phyloP scores from a whole-genome alignment of 176 grass and related monocot species.

The Oryza officinalis region DNA sequence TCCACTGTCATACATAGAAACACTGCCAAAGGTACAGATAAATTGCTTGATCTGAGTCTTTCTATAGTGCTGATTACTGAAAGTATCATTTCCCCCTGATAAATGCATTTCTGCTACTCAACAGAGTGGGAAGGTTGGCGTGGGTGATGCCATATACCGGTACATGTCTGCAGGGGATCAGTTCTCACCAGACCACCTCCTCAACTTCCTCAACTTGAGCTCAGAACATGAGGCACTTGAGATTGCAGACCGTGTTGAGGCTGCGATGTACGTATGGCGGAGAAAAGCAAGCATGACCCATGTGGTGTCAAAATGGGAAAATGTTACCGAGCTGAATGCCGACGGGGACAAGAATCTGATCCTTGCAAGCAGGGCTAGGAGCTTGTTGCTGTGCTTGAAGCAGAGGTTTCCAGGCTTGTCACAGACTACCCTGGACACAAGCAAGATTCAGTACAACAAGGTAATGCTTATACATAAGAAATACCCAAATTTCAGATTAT shows the following conservation, averaged over 20 bases:
- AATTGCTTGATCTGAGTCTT: neutral
- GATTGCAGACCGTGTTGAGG: conserved; percentile 82
- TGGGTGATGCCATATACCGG: conserved; percentile 70
- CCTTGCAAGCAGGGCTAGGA: conserved; percentile 74
- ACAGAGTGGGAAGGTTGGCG: conserved; percentile 73
- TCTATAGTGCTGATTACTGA: no score
- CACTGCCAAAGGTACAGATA: conserved; percentile 76
- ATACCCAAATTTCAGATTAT: neutral
- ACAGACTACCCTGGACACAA: conserved; percentile 84
- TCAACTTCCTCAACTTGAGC: conserved; percentile 67
- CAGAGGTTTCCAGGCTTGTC: conserved; percentile 87
- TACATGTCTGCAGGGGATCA: conserved; percentile 79
- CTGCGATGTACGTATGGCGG: conserved; percentile 72
- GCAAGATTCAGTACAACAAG: conserved; percentile 98
- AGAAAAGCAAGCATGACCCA: conserved; percentile 60
- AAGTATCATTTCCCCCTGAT: neutral
- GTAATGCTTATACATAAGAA: conserved; percentile 43
- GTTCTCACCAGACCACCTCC: conserved; percentile 80
- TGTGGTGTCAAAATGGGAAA: conserved; percentile 73
- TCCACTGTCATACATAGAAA: conserved; percentile 67
- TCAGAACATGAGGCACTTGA: conserved; percentile 86
- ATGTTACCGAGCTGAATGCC: conserved; percentile 59
- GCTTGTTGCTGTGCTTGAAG: conserved; percentile 74
- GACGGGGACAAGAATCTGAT: conserved; percentile 83
- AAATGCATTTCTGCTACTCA: conserved; percentile 14